Percentiles rank a stretch among this genome's conserved stretches.
These are phyloP conservation scores for Jackrogersella minutella DNA, from an alignment of 495 filamentous ascomycete species.

Conservation along the genomic window DNA sequence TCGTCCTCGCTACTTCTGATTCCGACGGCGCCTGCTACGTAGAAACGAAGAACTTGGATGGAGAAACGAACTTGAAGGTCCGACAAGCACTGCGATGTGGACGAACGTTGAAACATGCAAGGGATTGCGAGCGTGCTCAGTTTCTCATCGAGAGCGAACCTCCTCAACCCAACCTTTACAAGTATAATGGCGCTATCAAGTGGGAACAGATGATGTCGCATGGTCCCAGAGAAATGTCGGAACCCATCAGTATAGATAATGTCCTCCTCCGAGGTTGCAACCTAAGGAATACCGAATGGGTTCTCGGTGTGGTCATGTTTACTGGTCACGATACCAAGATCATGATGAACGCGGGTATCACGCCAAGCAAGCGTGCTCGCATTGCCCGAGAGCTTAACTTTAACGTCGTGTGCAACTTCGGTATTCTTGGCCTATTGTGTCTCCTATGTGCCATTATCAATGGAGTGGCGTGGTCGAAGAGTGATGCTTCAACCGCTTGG, in stretches of 20 bases:
- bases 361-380: slow-evolving; percentile 91
- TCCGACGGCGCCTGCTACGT: slow-evolving; percentile 95
- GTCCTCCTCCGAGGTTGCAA: slow-evolving; percentile 91
- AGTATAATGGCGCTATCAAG: slow-evolving; percentile 86
- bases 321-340: slow-evolving; percentile 98
- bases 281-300: slow-evolving; percentile 95
- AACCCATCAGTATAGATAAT: slow-evolving; percentile 95
- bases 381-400: slow-evolving; percentile 94
- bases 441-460: slow-evolving; percentile 84
- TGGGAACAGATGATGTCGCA: slow-evolving; percentile 80
- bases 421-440: slow-evolving; percentile 90
- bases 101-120: slow-evolving; percentile 83
- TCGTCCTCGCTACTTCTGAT: slow-evolving; percentile 96
- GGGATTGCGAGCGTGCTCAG: slow-evolving; percentile 86
- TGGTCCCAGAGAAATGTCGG: slow-evolving; percentile 78
- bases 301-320: slow-evolving; percentile 93
- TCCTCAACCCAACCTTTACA: slow-evolving; percentile 91
- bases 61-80: slow-evolving; percentile 97
- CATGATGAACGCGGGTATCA: slow-evolving; percentile 98
- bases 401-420: slow-evolving; percentile 97
- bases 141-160: slow-evolving; percentile 92
- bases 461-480: slow-evolving; percentile 80
- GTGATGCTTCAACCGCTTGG: slow-evolving; percentile 74
- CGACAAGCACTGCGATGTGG: slow-evolving; percentile 89
- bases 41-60: slow-evolving; percentile 97